A percentile compares a stretch with the other conserved stretches of the same genome.
Conservation (phyloP, 371 early-diverging fungal genomes). For the Choanephora cucurbitarum region DNA sequence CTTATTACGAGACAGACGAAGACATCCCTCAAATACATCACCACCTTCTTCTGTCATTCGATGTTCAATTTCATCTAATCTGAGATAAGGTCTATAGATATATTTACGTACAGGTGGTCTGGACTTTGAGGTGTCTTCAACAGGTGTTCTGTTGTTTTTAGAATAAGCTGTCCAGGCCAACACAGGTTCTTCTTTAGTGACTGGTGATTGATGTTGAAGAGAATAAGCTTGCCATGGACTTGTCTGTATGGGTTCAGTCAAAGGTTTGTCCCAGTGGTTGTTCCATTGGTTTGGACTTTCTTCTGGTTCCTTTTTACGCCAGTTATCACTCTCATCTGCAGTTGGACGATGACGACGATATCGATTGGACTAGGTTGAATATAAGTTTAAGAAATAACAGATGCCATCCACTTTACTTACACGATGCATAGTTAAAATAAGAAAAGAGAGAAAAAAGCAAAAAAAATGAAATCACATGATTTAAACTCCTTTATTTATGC, state of each 20-base stretch:
- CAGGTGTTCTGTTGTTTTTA: no score
- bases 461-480: neutral
- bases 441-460: neutral
- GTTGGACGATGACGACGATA: neutral
- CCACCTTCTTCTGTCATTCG: constrained; percentile 2
- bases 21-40: constrained; percentile 49
- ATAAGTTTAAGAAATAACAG: no score
- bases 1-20: constrained; percentile 76
- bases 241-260: no score
- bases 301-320: neutral
- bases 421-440: neutral
- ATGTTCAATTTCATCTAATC: constrained; percentile 5
- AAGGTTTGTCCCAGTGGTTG: neutral
- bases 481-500: neutral
- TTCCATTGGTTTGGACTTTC: neutral
- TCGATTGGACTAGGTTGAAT: no score
- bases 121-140: neutral
- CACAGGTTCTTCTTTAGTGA: no score
- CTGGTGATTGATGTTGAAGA: no score
- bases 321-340: neutral
- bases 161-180: no score
- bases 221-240: no score
- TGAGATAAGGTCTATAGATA: constrained; percentile 4
- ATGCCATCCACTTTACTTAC: no score
- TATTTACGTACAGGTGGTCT: neutral